Evolutionary conservation across 2,329 filamentous ascomycete species (phyloP).

Genomic region (Fusarium newnesense): DNA sequence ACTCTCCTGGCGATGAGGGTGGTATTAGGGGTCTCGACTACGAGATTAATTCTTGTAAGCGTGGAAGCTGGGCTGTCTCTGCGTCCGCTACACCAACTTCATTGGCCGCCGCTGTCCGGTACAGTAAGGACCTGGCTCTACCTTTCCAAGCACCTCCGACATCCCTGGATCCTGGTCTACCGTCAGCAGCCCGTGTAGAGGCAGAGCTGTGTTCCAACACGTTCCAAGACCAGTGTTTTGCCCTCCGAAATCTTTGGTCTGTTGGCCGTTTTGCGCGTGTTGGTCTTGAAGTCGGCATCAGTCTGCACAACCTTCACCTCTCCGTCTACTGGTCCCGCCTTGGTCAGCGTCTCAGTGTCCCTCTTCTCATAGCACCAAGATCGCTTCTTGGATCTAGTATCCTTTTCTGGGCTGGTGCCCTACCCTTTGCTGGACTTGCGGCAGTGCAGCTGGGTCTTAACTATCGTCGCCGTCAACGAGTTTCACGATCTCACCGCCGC

Average conservation of each 20-base stretch:
- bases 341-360: slow-evolving; percentile 56
- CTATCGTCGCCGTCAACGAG: slow-evolving; percentile 21
- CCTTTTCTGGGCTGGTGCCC: slow-evolving; percentile 52
- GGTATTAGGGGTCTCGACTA: slow-evolving; percentile 54
- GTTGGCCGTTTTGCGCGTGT: slow-evolving; percentile 54
- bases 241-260: slow-evolving; percentile 56
- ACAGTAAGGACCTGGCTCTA: slow-evolving; percentile 47
- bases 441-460: slow-evolving; percentile 48
- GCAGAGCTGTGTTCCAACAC: slow-evolving; percentile 54
- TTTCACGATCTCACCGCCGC: slow-evolving; percentile 10
- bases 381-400: slow-evolving; percentile 43
- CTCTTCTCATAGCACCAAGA: slow-evolving; percentile 53
- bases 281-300: slow-evolving; percentile 58
- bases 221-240: slow-evolving; percentile 51
- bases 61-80: slow-evolving; percentile 56
- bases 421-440: slow-evolving; percentile 55
- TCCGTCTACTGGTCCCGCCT: slow-evolving; percentile 60
- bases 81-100: slow-evolving; percentile 44
- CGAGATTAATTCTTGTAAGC: slow-evolving; percentile 40
- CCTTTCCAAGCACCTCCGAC: slow-evolving; percentile 36
- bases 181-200: slow-evolving; percentile 51
- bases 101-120: slow-evolving; percentile 50
- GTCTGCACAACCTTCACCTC: slow-evolving; percentile 54
- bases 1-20: slow-evolving; percentile 38
- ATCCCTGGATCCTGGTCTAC: slow-evolving; percentile 12